Percentiles rank a stretch among this genome's conserved stretches.
Conservation (phyloP, 495 filamentous ascomycete species). For the Tetracladium setigerum region DNA sequence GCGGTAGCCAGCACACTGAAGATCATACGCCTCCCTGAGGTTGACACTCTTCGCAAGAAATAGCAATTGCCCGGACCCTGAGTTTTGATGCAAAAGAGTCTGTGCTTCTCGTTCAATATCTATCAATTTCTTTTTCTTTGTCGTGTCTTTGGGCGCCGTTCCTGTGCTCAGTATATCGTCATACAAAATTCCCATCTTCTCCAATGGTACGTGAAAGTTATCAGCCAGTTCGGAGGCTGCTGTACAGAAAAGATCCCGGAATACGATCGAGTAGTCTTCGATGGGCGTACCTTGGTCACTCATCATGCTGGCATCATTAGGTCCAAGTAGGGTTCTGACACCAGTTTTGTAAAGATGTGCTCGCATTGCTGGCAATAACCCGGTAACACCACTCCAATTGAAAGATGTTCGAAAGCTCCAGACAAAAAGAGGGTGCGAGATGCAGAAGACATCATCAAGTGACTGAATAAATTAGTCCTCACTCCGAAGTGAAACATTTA, state of each 20-base stretch:
- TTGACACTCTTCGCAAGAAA: slow-evolving; percentile 68
- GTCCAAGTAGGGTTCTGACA: slow-evolving; percentile 1
- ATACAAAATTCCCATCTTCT: slow-evolving; percentile 65
- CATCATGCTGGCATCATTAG: slow-evolving; percentile 19
- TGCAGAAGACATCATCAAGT: slow-evolving; percentile 69
- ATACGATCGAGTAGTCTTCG: slow-evolving; percentile 63
- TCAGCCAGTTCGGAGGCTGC: slow-evolving; percentile 67
- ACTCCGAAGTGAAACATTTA: background rate
- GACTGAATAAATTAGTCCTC: slow-evolving; percentile 28
- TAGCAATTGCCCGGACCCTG: slow-evolving; percentile 64
- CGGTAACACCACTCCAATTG: slow-evolving; percentile 62
- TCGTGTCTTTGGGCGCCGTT: background rate
- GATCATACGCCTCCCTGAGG: slow-evolving; percentile 45
- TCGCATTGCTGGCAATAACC: slow-evolving; percentile 63
- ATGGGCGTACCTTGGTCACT: slow-evolving; percentile 38
- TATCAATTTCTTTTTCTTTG: background rate
- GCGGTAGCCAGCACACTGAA: slow-evolving; percentile 67
- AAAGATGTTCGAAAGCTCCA: slow-evolving; percentile 79
- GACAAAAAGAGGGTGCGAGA: slow-evolving; percentile 72
- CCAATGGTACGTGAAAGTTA: slow-evolving; percentile 51
- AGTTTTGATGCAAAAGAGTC: slow-evolving; percentile 17
- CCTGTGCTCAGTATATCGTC: slow-evolving; percentile 69
- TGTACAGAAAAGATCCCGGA: slow-evolving; percentile 83
- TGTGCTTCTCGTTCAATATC: slow-evolving; percentile 11
- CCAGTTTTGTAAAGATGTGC: slow-evolving; percentile 34